Conservation (phyloP, 441 rosid species). For the Dalechampia spathulata region DNA sequence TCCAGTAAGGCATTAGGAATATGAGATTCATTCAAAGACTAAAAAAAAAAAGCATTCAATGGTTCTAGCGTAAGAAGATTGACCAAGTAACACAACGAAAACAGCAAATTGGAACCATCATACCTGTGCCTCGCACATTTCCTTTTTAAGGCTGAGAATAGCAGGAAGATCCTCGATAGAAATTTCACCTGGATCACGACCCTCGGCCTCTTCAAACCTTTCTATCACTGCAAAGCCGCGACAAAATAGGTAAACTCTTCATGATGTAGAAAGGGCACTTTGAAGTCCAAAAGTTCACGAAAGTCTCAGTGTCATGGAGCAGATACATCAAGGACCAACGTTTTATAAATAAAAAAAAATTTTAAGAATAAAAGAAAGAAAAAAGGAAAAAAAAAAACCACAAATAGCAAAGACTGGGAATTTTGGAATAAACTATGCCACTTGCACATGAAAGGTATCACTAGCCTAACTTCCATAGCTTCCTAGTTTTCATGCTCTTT, state of each 20-base stretch:
- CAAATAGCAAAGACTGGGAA: too few relatives aligned
- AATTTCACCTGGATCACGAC: conserved; percentile 44
- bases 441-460: too few relatives aligned
- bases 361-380: too few relatives aligned
- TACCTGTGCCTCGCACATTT: conserved; percentile 64
- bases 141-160: conserved; percentile 47
- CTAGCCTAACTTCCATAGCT: background rate
- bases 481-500: background rate
- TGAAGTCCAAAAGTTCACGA: background rate
- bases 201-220: conserved; percentile 55
- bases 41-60: conserved; percentile 25
- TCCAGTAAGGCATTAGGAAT: conserved; percentile 55
- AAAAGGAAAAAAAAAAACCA: too few relatives aligned
- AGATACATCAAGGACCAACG: background rate
- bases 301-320: background rate
- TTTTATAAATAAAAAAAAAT: too few relatives aligned
- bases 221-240: conserved; percentile 53
- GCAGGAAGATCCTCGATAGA: conserved; percentile 46
- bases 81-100: background rate
- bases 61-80: background rate
- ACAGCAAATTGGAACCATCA: background rate
- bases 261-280: background rate
- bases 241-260: background rate
- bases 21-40: conserved; percentile 50
- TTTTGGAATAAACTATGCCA: too few relatives aligned